phyloP scores from a whole-genome alignment of 169 alveolate species.

The Condylostoma magnum region DNA sequence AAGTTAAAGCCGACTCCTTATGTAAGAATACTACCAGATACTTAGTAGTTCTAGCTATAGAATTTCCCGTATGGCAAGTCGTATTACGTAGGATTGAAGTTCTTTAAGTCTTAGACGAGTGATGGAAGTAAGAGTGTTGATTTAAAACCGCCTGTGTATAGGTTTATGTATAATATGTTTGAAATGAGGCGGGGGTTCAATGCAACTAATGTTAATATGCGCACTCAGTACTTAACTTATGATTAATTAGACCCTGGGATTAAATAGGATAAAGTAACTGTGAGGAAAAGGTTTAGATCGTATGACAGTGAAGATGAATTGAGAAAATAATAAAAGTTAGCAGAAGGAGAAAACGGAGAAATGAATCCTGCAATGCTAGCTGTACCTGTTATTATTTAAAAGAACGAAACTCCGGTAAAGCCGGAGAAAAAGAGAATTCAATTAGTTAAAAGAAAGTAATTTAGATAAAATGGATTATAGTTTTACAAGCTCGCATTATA shows the following conservation, averaged over 20 bases:
- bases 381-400: too few relatives aligned
- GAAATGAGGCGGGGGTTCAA: background rate
- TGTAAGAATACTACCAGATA: background rate
- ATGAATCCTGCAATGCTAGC: too few relatives aligned
- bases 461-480: too few relatives aligned
- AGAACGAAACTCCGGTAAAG: too few relatives aligned
- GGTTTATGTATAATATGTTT: background rate
- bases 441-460: too few relatives aligned
- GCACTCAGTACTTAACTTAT: background rate
- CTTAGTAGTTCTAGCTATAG: background rate
- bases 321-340: background rate
- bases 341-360: background rate
- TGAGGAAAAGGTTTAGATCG: slow-evolving; percentile 14
- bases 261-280: background rate
- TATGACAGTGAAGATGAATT: slow-evolving; percentile 3
- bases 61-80: background rate
- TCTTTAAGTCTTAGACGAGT: background rate
- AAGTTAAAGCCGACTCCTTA: slow-evolving; percentile 31
- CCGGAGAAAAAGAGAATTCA: too few relatives aligned
- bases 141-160: background rate
- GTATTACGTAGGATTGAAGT: slow-evolving; percentile 23
- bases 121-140: slow-evolving; percentile 20
- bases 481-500: too few relatives aligned
- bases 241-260: background rate
- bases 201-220: background rate